Evolutionary conservation across 2,329 filamentous ascomycete species (phyloP).

Genomic region (Ceratocystis cacaofunesta): DNA sequence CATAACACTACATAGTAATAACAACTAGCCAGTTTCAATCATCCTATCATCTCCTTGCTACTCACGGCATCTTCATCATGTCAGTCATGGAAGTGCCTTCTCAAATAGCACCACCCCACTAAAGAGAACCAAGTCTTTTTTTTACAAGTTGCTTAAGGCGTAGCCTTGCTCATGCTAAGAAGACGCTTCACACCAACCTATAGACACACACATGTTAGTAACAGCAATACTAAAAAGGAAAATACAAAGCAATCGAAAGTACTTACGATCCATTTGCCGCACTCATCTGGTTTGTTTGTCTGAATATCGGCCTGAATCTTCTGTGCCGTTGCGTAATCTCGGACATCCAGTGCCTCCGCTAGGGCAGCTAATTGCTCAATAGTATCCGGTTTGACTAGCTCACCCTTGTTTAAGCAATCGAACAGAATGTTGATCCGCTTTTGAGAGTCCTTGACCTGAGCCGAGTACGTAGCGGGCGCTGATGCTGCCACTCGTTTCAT

Average conservation of each 20-base stretch:
- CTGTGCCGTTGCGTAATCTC: conserved; percentile 53
- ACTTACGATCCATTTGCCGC: conserved; percentile 76
- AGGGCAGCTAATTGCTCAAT: conserved; percentile 51
- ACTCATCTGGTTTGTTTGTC: conserved; percentile 62
- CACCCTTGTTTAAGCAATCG: conserved; percentile 92
- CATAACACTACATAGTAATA: conserved; percentile 1
- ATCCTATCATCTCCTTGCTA: neutral
- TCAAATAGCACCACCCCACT: neutral
- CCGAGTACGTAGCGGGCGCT: conserved; percentile 72
- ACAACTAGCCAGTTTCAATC: neutral
- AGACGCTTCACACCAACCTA: conserved; percentile 63
- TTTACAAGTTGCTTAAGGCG: conserved; percentile 32
- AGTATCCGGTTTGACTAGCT: conserved; percentile 69
- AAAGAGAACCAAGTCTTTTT: neutral
- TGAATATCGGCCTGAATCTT: conserved; percentile 61
- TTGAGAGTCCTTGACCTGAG: conserved; percentile 85
- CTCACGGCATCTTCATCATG: neutral
- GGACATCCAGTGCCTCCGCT: conserved; percentile 49
- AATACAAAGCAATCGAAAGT: neutral
- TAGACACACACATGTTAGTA: conserved; percentile 27
- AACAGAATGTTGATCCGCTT: conserved; percentile 89
- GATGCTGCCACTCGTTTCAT: conserved; percentile 78
- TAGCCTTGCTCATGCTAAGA: conserved; percentile 66
- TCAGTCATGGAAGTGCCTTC: neutral
- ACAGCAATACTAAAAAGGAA: neutral